Percentiles rank a stretch among this genome's conserved stretches.
These are phyloP conservation scores for Ceratocystis variospora DNA, from an alignment of 2,329 filamentous ascomycete species.

Conservation along the genomic window DNA sequence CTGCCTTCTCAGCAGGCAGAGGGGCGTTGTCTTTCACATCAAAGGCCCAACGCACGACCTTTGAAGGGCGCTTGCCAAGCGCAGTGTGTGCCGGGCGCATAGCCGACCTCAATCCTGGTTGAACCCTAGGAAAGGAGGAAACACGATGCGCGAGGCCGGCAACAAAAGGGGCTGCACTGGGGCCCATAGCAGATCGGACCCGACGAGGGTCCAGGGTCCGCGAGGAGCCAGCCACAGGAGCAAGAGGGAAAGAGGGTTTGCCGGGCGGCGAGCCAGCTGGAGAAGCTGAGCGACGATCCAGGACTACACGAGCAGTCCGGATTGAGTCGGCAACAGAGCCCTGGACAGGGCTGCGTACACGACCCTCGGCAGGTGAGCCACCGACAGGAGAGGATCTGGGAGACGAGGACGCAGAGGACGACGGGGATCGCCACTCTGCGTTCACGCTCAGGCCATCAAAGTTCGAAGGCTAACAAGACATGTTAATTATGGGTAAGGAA, in stretches of 20 bases:
- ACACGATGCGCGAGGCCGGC: neutral
- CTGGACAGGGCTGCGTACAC: neutral
- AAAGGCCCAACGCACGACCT: no score
- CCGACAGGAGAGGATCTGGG: neutral
- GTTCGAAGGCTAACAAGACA: neutral
- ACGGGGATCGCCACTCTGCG: neutral
- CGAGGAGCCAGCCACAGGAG: neutral
- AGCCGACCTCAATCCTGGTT: no score
- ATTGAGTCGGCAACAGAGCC: neutral
- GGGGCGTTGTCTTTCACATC: no score
- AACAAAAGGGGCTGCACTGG: neutral
- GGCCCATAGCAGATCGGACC: neutral
- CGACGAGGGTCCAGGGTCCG: neutral
- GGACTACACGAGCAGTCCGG: neutral
- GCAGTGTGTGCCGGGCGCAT: no score
- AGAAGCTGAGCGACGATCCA: neutral
- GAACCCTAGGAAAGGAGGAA: no score
- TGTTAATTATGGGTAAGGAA: neutral
- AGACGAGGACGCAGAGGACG: neutral
- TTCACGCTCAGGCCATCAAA: neutral
- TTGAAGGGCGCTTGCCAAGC: no score
- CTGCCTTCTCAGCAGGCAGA: no score
- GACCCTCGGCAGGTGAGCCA: neutral
- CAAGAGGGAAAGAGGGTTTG: neutral
- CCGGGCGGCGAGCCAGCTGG: neutral